Conservation (phyloP, 2,329 filamentous ascomycete species). For the Byssoonygena ceratinophila region DNA sequence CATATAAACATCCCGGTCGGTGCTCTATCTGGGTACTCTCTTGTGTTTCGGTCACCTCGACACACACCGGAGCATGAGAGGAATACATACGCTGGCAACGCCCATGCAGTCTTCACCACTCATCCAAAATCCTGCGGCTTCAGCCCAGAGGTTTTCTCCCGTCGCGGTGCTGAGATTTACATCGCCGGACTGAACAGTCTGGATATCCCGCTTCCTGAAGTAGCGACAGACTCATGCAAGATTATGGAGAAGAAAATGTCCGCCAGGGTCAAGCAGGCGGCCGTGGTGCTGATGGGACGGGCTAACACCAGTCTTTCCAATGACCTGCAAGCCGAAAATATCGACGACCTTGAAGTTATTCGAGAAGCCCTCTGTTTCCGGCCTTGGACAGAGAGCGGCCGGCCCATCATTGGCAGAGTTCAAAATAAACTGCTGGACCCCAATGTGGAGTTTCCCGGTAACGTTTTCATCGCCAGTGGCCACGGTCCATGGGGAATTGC, state of each 20-base stretch:
- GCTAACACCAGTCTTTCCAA: conserved; percentile 15
- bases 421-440: conserved; percentile 47
- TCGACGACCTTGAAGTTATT: conserved; percentile 50
- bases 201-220: conserved; percentile 48
- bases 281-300: conserved; percentile 28
- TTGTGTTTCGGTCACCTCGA: conserved; percentile 54
- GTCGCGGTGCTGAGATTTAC: conserved; percentile 58
- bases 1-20: conserved; percentile 46
- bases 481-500: conserved; percentile 69
- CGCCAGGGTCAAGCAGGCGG: conserved; percentile 24
- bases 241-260: conserved; percentile 37
- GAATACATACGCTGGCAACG: conserved; percentile 37
- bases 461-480: conserved; percentile 60
- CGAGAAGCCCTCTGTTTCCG: conserved; percentile 62
- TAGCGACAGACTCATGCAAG: conserved; percentile 33
- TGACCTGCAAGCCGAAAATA: conserved; percentile 24
- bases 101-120: conserved; percentile 60
- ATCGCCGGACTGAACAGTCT: conserved; percentile 60
- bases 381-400: conserved; percentile 54
- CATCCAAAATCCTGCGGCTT: conserved; percentile 44
- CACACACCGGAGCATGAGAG: conserved; percentile 25
- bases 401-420: conserved; percentile 53
- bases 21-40: conserved; percentile 59
- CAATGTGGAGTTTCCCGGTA: conserved; percentile 41
- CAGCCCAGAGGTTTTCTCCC: conserved; percentile 60